These are phyloP conservation scores for Tulasnella calospora DNA, from an alignment of 768 basidiomycete species.

Conservation along the genomic window DNA sequence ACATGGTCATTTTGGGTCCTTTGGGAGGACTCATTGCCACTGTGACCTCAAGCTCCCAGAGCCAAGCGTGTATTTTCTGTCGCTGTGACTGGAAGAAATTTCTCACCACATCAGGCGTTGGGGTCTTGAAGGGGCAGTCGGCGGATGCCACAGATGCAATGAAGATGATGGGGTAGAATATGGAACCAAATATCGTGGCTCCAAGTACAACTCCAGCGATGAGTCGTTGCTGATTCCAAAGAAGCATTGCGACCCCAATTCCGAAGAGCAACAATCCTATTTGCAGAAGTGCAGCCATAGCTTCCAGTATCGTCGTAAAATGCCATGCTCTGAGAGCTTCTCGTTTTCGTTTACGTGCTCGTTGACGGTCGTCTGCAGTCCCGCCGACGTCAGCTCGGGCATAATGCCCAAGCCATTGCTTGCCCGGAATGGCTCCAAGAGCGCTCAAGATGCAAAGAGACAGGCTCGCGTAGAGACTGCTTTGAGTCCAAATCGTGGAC, in stretches of 20 bases:
- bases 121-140: background rate
- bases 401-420: conserved; percentile 13
- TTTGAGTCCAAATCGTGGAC: background rate
- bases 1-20: no score
- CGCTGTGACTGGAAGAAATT: no score
- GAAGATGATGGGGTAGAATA: background rate
- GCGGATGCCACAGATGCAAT: background rate
- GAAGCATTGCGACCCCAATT: background rate
- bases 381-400: background rate
- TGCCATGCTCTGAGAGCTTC: background rate
- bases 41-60: no score
- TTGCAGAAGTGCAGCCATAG: background rate
- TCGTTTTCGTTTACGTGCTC: background rate
- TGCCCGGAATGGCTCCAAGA: background rate
- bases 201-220: background rate
- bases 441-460: background rate
- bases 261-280: background rate
- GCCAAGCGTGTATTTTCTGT: no score
- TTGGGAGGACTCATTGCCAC: no score
- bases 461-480: conserved; percentile 3
- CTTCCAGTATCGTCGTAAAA: background rate
- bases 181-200: background rate
- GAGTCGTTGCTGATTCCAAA: background rate
- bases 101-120: no score
- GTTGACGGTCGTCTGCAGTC: background rate